These are phyloP conservation scores for Vachellia pachyceras DNA, from an alignment of 306 rosid species.

Conservation along the genomic window DNA sequence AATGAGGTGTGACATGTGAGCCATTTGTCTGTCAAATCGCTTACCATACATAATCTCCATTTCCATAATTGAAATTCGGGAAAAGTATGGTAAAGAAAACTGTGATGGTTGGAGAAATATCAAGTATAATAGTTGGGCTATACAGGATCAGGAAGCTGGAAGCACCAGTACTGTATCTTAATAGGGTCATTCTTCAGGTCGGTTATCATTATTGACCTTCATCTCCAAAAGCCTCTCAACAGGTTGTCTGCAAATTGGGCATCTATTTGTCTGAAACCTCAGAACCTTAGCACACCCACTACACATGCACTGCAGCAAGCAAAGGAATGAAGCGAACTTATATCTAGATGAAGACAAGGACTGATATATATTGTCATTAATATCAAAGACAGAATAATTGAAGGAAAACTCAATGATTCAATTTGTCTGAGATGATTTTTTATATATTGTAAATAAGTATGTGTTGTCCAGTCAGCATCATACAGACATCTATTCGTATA, in stretches of 20 bases:
- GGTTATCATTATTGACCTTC: conserved; percentile 48
- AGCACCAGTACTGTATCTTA: conserved; percentile 9
- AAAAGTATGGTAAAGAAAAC: conserved; percentile 30
- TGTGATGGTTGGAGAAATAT: conserved; percentile 17
- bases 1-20: conserved; percentile 11
- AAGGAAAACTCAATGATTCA: conserved; percentile 10
- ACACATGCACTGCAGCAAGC: conserved; percentile 82
- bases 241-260: conserved; percentile 93
- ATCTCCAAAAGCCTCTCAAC: conserved; percentile 88
- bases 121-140: conserved; percentile 44
- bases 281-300: conserved; percentile 79
- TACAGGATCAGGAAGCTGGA: conserved; percentile 38
- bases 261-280: conserved; percentile 78
- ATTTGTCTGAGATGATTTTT: neutral
- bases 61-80: conserved; percentile 35
- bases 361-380: conserved; percentile 11
- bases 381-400: conserved; percentile 23
- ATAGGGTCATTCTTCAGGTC: conserved; percentile 57
- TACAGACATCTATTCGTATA: conserved; percentile 4
- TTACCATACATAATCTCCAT: conserved; percentile 38
- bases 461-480: neutral
- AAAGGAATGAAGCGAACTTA: conserved; percentile 29
- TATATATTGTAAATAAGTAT: neutral
- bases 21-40: conserved; percentile 31
- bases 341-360: conserved; percentile 25